Evolutionary conservation across 352 stramenopile genomes (phyloP).

Genomic region (Globisporangium radiosum): DNA sequence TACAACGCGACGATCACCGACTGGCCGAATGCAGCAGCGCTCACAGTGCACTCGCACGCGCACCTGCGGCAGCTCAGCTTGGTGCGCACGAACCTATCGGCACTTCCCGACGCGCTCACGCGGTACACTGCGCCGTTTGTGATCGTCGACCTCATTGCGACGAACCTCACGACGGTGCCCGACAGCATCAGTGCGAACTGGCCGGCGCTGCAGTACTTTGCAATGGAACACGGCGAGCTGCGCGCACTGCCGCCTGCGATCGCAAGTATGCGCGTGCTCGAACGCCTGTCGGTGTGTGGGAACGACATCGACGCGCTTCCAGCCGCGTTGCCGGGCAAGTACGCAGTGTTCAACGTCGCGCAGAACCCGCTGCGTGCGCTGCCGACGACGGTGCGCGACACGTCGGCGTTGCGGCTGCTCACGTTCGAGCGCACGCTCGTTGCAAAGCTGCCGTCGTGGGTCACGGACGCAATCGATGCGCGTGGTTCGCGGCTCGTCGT

Average conservation of each 20-base stretch:
- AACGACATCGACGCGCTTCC: slow-evolving; percentile 6
- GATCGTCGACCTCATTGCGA: slow-evolving; percentile 7
- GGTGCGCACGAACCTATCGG: slow-evolving; percentile 4
- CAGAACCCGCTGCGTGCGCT: slow-evolving; percentile 6
- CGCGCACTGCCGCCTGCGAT: slow-evolving; percentile 5
- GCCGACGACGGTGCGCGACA: neutral
- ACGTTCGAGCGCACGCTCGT: slow-evolving; percentile 9
- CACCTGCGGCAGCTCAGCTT: slow-evolving; percentile 3
- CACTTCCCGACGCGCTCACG: slow-evolving; percentile 3
- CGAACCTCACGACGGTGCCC: slow-evolving; percentile 8
- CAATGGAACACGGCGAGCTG: slow-evolving; percentile 10
- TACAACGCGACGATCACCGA: slow-evolving; percentile 22
- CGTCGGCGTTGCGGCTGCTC: neutral
- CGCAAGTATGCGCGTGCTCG: neutral
- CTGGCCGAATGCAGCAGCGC: slow-evolving; percentile 9
- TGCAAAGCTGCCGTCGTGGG: neutral
- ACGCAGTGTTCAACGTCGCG: slow-evolving; percentile 6
- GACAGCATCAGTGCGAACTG: slow-evolving; percentile 5
- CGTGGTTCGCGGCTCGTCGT: neutral
- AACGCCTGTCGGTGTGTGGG: slow-evolving; percentile 8
- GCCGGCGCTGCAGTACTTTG: slow-evolving; percentile 6
- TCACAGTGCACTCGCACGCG: slow-evolving; percentile 1
- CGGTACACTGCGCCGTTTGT: slow-evolving; percentile 8
- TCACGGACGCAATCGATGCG: neutral
- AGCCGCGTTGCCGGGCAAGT: neutral